Percentiles rank a stretch among this genome's conserved stretches.
phyloP scores from a whole-genome alignment of 345 rosid species.

The Eucalyptus lansdowneana region DNA sequence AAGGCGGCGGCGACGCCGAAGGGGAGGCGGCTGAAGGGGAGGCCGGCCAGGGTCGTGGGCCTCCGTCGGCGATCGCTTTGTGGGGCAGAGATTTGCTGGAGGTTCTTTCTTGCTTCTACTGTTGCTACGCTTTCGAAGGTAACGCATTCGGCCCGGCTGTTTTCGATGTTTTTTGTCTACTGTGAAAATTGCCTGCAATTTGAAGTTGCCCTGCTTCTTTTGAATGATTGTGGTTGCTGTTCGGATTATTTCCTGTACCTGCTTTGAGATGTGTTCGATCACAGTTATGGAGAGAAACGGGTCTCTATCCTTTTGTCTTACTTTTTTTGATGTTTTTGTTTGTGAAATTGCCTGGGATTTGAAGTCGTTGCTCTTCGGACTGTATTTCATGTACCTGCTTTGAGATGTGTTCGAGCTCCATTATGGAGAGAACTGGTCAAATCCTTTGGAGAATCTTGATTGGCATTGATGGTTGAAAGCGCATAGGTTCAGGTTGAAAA shows the following conservation, averaged over 20 bases:
- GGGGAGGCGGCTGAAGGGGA: background rate
- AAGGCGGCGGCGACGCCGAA: background rate
- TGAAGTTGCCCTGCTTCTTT: background rate
- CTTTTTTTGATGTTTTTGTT: background rate
- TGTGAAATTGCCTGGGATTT: background rate
- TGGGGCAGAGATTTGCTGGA: conserved; percentile 16
- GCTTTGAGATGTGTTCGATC: background rate
- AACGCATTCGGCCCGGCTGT: background rate
- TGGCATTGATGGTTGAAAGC: background rate
- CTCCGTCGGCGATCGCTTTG: background rate
- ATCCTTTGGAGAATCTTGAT: background rate
- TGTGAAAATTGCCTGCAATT: background rate
- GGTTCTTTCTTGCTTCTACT: conserved; percentile 37
- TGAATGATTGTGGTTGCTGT: background rate
- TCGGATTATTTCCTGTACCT: background rate
- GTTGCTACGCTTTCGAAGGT: conserved; percentile 61
- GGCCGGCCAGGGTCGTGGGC: background rate
- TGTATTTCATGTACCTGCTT: background rate
- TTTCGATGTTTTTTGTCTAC: background rate
- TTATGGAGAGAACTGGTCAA: background rate
- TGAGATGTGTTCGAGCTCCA: background rate
- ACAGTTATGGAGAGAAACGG: no score
- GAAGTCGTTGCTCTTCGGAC: background rate
- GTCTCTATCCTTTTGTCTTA: no score
- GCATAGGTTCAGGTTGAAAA: background rate